Base-by-base conservation (phyloP, 352 stramenopile genomes). In the Pythium vanterpoolii region DNA sequence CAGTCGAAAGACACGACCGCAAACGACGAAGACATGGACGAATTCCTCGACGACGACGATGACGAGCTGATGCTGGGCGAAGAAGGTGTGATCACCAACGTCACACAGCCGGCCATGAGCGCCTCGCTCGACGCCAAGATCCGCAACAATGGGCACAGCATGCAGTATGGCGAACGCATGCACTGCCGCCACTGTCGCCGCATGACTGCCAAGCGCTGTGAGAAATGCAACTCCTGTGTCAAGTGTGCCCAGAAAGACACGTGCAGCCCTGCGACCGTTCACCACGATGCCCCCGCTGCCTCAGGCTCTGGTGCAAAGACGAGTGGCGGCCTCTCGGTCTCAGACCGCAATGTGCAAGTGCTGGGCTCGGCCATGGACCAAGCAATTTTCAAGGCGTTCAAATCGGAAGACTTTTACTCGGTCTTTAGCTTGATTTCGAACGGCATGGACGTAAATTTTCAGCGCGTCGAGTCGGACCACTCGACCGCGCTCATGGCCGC, bases 371-470 rank as follows among this genome's bases (percentile, higher is more conserved):
- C 86, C 43, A 93, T 93, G 83, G 83, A 93, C 70, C 73, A 86
- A 24, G 83, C 74, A 31, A 89, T 93, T 56, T 93, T 84, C 65
- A 83, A 84, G 68, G 83, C 83, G 3, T 93, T 93, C 60, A 74
- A 75, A 19, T 66, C 75, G 24, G 77, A 93, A 57, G 83, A 93
- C 62, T 93, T 93, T 63, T 69, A 93, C 65, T 77, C 79, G 14
- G 77, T 88, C 16, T 93, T 93, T 54, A 89, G 77, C 63, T 62
- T 93, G n/a, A 71, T 90, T 45, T 65, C 80, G 42, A 93, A 93
- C 50, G 83, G 81, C 60, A 89, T 89, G 80, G 79, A 93, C 56
- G 77, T 93, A n/a, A 90, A 93, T 64, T 93, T 93, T 53, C 80
- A 90, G 71, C 77, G 83, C 45, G 64, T 88, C 47, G 83, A 93